Evolutionary conservation across 768 basidiomycete species (phyloP).

Genomic region (Xerocomellus intermedius): DNA sequence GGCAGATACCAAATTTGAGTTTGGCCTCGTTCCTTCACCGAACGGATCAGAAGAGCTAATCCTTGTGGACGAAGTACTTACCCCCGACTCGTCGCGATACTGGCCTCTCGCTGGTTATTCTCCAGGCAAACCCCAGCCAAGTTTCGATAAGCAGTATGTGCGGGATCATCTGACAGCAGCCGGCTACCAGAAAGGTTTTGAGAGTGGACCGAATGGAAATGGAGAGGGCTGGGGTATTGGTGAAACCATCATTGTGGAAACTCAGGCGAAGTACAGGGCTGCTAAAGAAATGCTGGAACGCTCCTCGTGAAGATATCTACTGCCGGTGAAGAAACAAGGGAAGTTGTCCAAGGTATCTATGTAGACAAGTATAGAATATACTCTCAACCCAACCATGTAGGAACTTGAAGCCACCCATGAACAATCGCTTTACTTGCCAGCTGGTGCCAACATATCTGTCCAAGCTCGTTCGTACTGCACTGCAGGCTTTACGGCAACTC

Average conservation of each 20-base stretch:
- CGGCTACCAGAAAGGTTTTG: conserved; percentile 79
- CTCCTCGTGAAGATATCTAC: conserved; percentile 10
- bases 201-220: conserved; percentile 64
- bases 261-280: conserved; percentile 75
- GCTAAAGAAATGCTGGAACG: conserved; percentile 61
- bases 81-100: conserved; percentile 96
- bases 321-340: background rate
- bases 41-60: conserved; percentile 54
- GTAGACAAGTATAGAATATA: background rate
- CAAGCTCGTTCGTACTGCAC: conserved; percentile 71
- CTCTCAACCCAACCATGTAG: background rate
- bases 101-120: conserved; percentile 81
- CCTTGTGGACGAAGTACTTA: conserved; percentile 94
- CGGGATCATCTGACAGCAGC: conserved; percentile 79
- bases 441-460: conserved; percentile 35
- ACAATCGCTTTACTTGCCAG: background rate
- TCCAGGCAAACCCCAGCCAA: conserved; percentile 74
- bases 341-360: background rate
- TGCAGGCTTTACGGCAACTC: conserved; percentile 63
- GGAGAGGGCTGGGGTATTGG: conserved; percentile 79
- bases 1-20: conserved; percentile 99
- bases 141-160: conserved; percentile 97
- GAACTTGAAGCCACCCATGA: background rate
- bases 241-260: conserved; percentile 72
- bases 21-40: conserved; percentile 66